Evolutionary conservation across 352 stramenopile genomes (phyloP).

Genomic region (Phytophthora sp.): DNA sequence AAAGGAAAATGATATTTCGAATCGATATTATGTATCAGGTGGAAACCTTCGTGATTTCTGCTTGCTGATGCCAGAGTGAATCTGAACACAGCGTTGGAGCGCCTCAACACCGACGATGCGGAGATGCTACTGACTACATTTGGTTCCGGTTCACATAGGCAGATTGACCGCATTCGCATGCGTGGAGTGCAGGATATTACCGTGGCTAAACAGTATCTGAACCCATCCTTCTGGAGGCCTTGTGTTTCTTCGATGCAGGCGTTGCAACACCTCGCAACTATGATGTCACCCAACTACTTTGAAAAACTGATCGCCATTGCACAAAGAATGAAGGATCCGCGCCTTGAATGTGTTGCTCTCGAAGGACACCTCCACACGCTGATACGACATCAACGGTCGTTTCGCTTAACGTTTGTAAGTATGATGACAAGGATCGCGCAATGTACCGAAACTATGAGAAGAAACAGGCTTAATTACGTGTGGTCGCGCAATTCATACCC

Average conservation of each 20-base stretch:
- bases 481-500: no score
- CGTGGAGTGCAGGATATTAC: not conserved
- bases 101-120: not conserved
- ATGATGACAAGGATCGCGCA: constrained; percentile 4
- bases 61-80: not conserved
- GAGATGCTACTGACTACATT: not conserved
- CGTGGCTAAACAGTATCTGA: not conserved
- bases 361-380: constrained; percentile 13
- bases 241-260: constrained; percentile 6
- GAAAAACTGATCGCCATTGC: not conserved
- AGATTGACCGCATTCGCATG: not conserved
- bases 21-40: constrained; percentile 7
- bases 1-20: not conserved
- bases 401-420: not conserved
- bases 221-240: not conserved
- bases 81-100: no score
- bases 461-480: not conserved
- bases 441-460: not conserved
- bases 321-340: constrained; percentile 15
- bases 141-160: not conserved
- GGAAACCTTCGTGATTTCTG: constrained; percentile 8
- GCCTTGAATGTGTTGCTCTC: constrained; percentile 12
- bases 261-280: not conserved
- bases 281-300: not conserved
- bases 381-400: not conserved